Percentiles rank a stretch among this genome's conserved stretches.
These are phyloP conservation scores for Apiospora rasikravindrae DNA, from an alignment of 2,329 filamentous ascomycete species.

Conservation along the genomic window DNA sequence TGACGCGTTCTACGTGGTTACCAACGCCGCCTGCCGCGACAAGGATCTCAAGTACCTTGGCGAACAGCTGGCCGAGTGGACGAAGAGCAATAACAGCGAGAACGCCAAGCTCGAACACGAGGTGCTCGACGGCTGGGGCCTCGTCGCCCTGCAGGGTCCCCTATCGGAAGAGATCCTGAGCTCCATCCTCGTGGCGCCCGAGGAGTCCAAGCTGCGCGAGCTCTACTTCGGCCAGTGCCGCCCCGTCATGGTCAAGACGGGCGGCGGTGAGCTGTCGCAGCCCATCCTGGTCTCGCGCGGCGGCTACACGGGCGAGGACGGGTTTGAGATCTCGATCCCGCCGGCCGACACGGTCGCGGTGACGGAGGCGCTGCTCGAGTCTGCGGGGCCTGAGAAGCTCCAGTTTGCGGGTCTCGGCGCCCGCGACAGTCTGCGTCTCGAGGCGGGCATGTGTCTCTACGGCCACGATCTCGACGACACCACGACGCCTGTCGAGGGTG, in stretches of 20 bases:
- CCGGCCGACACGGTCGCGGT: slow-evolving; percentile 67
- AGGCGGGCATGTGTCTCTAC: slow-evolving; percentile 99
- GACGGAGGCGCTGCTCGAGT: slow-evolving; percentile 71
- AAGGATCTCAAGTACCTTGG: slow-evolving; percentile 84
- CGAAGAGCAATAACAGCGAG: slow-evolving; percentile 52
- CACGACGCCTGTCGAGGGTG: slow-evolving; percentile 64
- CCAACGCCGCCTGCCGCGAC: slow-evolving; percentile 88
- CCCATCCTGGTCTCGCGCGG: slow-evolving; percentile 80
- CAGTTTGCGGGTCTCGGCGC: slow-evolving; percentile 88
- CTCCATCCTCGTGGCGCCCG: slow-evolving; percentile 61
- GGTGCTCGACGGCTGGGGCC: slow-evolving; percentile 72
- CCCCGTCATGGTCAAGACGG: slow-evolving; percentile 68
- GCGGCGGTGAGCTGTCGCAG: slow-evolving; percentile 51
- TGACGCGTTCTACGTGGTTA: slow-evolving; percentile 88
- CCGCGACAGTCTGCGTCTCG: slow-evolving; percentile 87
- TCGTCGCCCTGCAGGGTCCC: slow-evolving; percentile 91
- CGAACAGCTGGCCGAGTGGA: slow-evolving; percentile 68
- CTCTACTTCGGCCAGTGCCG: slow-evolving; percentile 84
- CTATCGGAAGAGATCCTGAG: slow-evolving; percentile 72
- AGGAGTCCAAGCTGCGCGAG: slow-evolving; percentile 60
- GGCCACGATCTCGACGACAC: slow-evolving; percentile 92
- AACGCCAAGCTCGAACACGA: slow-evolving; percentile 66
- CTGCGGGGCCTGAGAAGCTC: slow-evolving; percentile 65
- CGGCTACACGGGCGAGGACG: slow-evolving; percentile 97
- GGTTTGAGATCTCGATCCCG: slow-evolving; percentile 92